Percentiles rank a stretch among this genome's conserved stretches.
phyloP scores from a whole-genome alignment of 164 flowering plant genomes.

The Echeveria elegans region DNA sequence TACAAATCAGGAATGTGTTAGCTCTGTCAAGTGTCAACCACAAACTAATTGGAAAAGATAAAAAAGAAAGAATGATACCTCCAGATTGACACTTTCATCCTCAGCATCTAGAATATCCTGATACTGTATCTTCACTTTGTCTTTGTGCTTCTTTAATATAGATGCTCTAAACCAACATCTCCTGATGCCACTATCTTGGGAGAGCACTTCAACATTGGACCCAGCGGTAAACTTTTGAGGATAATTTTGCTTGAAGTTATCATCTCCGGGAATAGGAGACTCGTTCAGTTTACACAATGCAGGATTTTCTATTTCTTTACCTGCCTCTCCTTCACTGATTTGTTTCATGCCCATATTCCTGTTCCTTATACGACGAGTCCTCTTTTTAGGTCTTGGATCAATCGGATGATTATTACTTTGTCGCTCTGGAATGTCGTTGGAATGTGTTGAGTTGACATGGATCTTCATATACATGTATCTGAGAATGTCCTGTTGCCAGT shows the following conservation, averaged over 20 bases:
- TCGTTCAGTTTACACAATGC: constrained; percentile 13
- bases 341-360: constrained; percentile 10
- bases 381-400: constrained; percentile 34
- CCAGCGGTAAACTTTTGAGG: constrained; percentile 30
- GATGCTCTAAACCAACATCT: constrained; percentile 84
- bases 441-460: constrained; percentile 11
- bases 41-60: background rate
- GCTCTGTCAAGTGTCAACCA: background rate
- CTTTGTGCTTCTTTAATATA: constrained; percentile 49
- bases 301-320: background rate
- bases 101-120: constrained; percentile 66
- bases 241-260: constrained; percentile 11
- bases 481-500: constrained; percentile 66
- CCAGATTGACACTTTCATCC: constrained; percentile 51
- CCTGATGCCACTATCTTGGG: constrained; percentile 88
- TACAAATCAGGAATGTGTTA: background rate
- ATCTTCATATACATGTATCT: constrained; percentile 23
- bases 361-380: constrained; percentile 23
- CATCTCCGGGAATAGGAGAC: constrained; percentile 15
- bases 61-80: constrained; percentile 34
- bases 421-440: constrained; percentile 15
- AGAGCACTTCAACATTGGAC: constrained; percentile 67
- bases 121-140: constrained; percentile 73
- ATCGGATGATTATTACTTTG: constrained; percentile 11
- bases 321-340: constrained; percentile 6